Conservation (phyloP, 2,329 filamentous ascomycete species). For the Pezicula rhizophila region DNA sequence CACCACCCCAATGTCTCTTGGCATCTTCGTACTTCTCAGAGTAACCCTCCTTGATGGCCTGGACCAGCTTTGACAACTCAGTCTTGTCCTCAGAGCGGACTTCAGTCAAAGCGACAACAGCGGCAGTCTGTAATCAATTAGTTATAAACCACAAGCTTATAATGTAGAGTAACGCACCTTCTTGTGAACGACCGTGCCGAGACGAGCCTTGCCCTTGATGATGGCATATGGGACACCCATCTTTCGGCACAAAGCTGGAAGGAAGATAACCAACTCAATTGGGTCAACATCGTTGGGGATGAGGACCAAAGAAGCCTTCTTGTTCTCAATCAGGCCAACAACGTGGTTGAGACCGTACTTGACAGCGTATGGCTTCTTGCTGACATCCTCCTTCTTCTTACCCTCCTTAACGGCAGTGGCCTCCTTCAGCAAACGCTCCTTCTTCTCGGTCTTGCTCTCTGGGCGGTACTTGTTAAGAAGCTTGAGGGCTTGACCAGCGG, state of each 20-base stretch:
- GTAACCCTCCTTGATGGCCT: slow-evolving; percentile 97
- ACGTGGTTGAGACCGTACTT: slow-evolving; percentile 99
- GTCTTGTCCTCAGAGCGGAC: slow-evolving; percentile 97
- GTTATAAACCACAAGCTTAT: slow-evolving; percentile 25
- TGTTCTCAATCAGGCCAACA: slow-evolving; percentile 95
- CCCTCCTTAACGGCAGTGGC: slow-evolving; percentile 95
- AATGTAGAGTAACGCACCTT: slow-evolving; percentile 52
- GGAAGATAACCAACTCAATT: slow-evolving; percentile 98
- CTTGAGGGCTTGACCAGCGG: slow-evolving; percentile 96
- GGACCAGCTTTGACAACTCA: slow-evolving; percentile 94
- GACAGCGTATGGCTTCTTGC: slow-evolving; percentile 99
- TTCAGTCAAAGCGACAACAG: slow-evolving; percentile 92
- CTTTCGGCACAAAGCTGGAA: slow-evolving; percentile 98
- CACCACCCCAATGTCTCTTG: slow-evolving; percentile 96
- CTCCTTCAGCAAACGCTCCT: slow-evolving; percentile 98
- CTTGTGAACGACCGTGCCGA: slow-evolving; percentile 99
- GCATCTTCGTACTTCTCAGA: slow-evolving; percentile 88
- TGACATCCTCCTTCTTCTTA: slow-evolving; percentile 99
- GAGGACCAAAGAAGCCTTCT: slow-evolving; percentile 97
- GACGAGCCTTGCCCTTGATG: slow-evolving; percentile 98
- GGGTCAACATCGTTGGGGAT: slow-evolving; percentile 99
- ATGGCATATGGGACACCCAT: slow-evolving; percentile 99
- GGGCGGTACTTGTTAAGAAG: slow-evolving; percentile 99
- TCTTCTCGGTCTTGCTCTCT: slow-evolving; percentile 99
- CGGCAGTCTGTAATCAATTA: slow-evolving; percentile 71